Percentiles rank a stretch among this genome's conserved stretches.
These are phyloP conservation scores for Trypanosoma congolense DNA, from an alignment of 208 protist genomes.

Conservation along the genomic window DNA sequence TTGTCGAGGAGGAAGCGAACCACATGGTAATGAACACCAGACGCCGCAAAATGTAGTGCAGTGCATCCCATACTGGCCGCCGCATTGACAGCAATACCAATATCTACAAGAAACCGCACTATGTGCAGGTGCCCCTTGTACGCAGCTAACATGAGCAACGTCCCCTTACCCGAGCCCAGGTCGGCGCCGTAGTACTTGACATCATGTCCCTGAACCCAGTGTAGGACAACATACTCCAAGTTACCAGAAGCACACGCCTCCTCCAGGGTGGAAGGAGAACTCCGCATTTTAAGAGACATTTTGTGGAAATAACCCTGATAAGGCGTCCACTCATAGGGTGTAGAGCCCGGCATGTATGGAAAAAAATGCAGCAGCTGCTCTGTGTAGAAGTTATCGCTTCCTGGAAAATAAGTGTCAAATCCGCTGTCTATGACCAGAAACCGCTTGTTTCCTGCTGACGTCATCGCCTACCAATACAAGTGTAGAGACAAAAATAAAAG, in stretches of 20 bases:
- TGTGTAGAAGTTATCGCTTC: slow-evolving; percentile 23
- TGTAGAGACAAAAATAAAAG: no score
- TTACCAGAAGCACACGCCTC: slow-evolving; percentile 65
- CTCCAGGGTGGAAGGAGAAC: slow-evolving; percentile 39
- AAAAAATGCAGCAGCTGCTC: slow-evolving; percentile 12
- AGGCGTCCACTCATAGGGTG: slow-evolving; percentile 1
- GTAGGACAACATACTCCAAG: slow-evolving; percentile 39
- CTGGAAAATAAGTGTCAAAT: slow-evolving; percentile 57
- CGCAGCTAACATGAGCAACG: slow-evolving; percentile 70
- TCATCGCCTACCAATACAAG: no score
- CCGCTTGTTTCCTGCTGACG: neutral
- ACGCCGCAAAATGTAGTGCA: slow-evolving; percentile 62
- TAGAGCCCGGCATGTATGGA: slow-evolving; percentile 30
- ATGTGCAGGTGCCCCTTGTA: slow-evolving; percentile 48
- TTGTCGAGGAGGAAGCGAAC: slow-evolving; percentile 59
- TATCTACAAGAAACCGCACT: slow-evolving; percentile 70
- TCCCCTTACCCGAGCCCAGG: slow-evolving; percentile 55
- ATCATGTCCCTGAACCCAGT: slow-evolving; percentile 52
- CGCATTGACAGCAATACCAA: slow-evolving; percentile 35
- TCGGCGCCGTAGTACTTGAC: slow-evolving; percentile 24
- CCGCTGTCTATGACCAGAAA: slow-evolving; percentile 32
- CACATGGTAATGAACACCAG: slow-evolving; percentile 34
- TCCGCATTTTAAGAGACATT: neutral
- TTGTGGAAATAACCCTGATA: neutral
- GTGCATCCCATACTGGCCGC: slow-evolving; percentile 52